Evolutionary conservation across 1,139 yeast species (phyloP), one percentile per base, ranked within the genome.

Genomic region (Nakaseomyces bracarensis): DNA sequence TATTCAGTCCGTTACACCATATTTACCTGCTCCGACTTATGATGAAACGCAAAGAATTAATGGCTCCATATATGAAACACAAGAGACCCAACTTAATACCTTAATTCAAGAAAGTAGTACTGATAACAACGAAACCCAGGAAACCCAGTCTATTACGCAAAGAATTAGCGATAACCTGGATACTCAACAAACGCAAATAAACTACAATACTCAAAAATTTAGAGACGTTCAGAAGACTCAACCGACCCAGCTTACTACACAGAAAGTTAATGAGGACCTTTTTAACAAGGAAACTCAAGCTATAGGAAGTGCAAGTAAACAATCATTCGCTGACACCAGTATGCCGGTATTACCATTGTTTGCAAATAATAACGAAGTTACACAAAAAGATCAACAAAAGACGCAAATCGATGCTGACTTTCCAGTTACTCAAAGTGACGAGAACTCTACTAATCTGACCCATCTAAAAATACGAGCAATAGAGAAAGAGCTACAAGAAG

Each of bases 401-500:
- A 36, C 30, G 4, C 31, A 36, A 18, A 13, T 19, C 15, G 29
- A 19, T 27, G 14, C 3, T 11, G 34, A 37, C 13, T 11, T 21
- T 20, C 33, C 14, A 13, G 13, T 33, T 14, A 26, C 39, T 8
- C 2, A 26, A 16, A 21, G 15, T 7, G 42, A 45, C 29, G 28
- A 18, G 3, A n/a, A 29, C 33, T 7, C 4, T 3, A 13, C n/a
- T 16, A 21, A 4, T 18, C 22, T 5, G 29, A 33, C 8, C 19
- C 11, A 14, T 42, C 10, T 52, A 3, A 47, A 47, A 33, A 52
- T 53, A 1, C 49, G 46, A 30, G 46, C 49, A 19, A 42, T 56
- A 15, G 49, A 48, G 33, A 44, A 41, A 21, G 48, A 51, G 37
- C 25, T 52, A 11, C 46, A 43, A 9, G 42, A 44, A 10, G 46